phyloP scores from a whole-genome alignment of 2,329 filamentous ascomycete genomes.

The Hypoxylon sp. region DNA sequence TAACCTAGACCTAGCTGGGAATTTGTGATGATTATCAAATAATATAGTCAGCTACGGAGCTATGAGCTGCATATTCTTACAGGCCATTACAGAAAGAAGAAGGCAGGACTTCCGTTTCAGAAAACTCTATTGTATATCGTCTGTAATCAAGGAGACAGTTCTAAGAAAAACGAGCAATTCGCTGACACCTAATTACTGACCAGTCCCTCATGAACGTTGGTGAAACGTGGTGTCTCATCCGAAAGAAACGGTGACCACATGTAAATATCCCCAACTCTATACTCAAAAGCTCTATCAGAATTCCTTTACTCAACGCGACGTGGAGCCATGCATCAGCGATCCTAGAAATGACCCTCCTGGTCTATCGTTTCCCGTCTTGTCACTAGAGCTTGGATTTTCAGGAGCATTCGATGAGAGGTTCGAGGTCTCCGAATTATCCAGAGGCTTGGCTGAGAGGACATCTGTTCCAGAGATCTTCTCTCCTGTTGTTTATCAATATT shows the following conservation, averaged over 20 bases:
- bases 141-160: background rate
- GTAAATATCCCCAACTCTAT: background rate
- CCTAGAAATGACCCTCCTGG: background rate
- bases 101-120: background rate
- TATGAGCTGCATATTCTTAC: background rate
- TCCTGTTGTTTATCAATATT: background rate
- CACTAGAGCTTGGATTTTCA: background rate
- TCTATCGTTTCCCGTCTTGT: background rate
- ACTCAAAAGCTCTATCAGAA: background rate
- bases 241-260: too few relatives aligned
- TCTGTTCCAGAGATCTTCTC: background rate
- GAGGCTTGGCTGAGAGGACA: background rate
- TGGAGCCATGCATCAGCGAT: background rate
- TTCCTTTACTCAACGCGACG: background rate
- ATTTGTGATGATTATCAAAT: conserved; percentile 28
- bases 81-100: background rate
- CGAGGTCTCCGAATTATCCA: background rate
- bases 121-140: background rate
- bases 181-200: background rate
- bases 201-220: background rate
- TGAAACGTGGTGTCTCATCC: too few relatives aligned
- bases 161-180: background rate
- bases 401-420: background rate
- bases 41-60: background rate
- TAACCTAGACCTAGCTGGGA: background rate